These are phyloP conservation scores for Russula abietina DNA, from an alignment of 768 basidiomycete genomes.

Conservation along the genomic window DNA sequence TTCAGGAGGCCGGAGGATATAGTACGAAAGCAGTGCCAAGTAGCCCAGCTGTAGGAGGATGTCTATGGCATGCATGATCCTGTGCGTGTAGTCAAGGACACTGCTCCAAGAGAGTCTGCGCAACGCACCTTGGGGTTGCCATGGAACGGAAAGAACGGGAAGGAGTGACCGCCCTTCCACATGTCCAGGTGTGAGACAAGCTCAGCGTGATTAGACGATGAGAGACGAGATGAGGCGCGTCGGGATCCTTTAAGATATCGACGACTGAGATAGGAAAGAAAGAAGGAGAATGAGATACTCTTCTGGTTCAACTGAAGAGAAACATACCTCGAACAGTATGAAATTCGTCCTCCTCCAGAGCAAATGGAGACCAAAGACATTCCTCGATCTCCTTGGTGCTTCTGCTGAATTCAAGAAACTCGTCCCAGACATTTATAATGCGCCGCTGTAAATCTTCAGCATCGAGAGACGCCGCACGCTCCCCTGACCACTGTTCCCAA, in stretches of 20 bases:
- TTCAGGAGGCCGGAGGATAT: conserved; percentile 34
- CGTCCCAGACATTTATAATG: conserved; percentile 36
- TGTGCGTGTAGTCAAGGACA: conserved; percentile 25
- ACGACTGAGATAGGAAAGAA: conserved; percentile 8
- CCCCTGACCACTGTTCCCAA: conserved; percentile 41
- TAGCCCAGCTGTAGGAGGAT: conserved; percentile 36
- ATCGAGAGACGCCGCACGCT: conserved; percentile 27
- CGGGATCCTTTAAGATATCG: conserved; percentile 16
- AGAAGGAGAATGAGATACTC: neutral
- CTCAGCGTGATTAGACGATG: conserved; percentile 21
- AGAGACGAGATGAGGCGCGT: conserved; percentile 18
- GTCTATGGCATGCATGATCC: conserved; percentile 43
- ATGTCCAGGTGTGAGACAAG: conserved; percentile 19
- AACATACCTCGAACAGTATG: conserved; percentile 27
- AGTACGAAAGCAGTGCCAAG: conserved; percentile 38
- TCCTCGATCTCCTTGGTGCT: conserved; percentile 40
- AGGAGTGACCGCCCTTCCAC: conserved; percentile 12
- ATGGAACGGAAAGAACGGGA: conserved; percentile 32
- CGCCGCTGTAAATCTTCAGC: conserved; percentile 33
- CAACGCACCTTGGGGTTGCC: conserved; percentile 42
- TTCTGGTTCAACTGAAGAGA: neutral
- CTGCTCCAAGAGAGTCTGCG: neutral
- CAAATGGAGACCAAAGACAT: conserved; percentile 45
- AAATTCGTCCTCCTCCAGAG: conserved; percentile 29
- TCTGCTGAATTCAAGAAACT: conserved; percentile 40